Base-by-base conservation (phyloP, 2,329 filamentous ascomycete genomes). In the Hymenoscyphus scutula region DNA sequence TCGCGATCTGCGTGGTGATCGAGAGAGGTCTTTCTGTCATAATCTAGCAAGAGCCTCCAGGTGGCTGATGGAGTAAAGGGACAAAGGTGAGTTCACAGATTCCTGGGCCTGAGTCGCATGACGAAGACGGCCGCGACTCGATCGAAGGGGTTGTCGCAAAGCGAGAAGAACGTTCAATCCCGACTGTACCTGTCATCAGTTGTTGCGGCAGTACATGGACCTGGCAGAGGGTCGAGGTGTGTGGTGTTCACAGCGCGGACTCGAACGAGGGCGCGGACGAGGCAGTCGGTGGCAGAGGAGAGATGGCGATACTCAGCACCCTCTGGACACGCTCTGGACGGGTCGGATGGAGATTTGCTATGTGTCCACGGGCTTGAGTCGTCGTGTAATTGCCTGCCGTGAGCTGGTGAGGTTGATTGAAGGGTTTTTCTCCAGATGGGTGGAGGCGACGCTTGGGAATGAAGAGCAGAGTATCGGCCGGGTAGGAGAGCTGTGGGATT, bases 21-120 rank as follows among this genome's bases (percentile, higher is more conserved):
- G 71, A 73, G 59, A 71, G 67, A 60, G 66, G 69, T 71, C 71
- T 74, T 74, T 75, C 74, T 72, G 74, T 75, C 74, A 75, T 75
- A 73, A 74, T 75, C 72, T 74, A 73, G 70, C 63, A 72, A 67
- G 69, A 74, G 74, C 72, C 74, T 72, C 67, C 56, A 62, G 69
- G 57, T 72, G 72, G 72, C 71, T 74, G 67, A 68, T 69, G 58
- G 65, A 68, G 61, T 70, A 61, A 69, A 65, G 68, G 67, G 68
- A 67, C 68, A 66, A 70, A 70, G 69, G 67, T 74, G 64, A 67
- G 68, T 75, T 74, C 72, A 75, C 72, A 69, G 69, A 69, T 71
- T 65, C 67, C 67, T 71, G 61, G 65, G 67, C 70, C 72, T 71
- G 73, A 74, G 71, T 74, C 73, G 73, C 74, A 75, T 75, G 73